Evolutionary conservation across 2,329 filamentous ascomycete genomes (phyloP).

Genomic region (Colletotrichum sp.): DNA sequence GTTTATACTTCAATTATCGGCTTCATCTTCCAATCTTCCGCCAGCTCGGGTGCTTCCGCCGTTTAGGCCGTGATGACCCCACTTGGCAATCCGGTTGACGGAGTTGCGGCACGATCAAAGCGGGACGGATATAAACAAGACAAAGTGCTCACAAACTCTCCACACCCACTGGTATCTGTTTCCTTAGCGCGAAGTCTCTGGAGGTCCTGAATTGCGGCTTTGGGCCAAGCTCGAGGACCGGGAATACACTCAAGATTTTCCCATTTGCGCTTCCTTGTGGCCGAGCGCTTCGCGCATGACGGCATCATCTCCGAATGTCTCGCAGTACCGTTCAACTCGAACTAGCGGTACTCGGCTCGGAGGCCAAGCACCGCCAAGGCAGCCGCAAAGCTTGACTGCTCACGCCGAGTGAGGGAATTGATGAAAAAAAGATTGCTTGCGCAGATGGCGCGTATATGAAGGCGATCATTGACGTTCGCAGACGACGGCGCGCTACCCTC

Average conservation of each 20-base stretch:
- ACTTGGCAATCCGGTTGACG: background rate
- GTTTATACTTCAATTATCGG: background rate
- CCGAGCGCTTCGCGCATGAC: background rate
- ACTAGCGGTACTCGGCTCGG: too few species aligned
- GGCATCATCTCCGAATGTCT: background rate
- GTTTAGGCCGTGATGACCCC: background rate
- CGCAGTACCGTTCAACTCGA: too few species aligned
- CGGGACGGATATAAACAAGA: background rate
- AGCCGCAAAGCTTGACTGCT: conserved; percentile 2
- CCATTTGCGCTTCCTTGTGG: background rate
- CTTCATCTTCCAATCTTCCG: background rate
- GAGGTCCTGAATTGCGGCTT: background rate
- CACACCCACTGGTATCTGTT: background rate
- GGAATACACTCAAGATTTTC: background rate
- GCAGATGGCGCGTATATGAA: background rate
- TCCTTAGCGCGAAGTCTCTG: background rate
- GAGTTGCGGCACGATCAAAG: background rate
- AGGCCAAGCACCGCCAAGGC: background rate
- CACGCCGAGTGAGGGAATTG: background rate
- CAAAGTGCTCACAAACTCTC: background rate
- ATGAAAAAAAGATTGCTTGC: background rate
- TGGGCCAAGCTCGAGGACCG: background rate
- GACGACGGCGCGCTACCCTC: background rate
- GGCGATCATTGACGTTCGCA: background rate
- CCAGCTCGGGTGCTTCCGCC: background rate